Evolutionary conservation across 2,329 filamentous ascomycete genomes (phyloP).

Genomic region (Trichoderma pleuroti): DNA sequence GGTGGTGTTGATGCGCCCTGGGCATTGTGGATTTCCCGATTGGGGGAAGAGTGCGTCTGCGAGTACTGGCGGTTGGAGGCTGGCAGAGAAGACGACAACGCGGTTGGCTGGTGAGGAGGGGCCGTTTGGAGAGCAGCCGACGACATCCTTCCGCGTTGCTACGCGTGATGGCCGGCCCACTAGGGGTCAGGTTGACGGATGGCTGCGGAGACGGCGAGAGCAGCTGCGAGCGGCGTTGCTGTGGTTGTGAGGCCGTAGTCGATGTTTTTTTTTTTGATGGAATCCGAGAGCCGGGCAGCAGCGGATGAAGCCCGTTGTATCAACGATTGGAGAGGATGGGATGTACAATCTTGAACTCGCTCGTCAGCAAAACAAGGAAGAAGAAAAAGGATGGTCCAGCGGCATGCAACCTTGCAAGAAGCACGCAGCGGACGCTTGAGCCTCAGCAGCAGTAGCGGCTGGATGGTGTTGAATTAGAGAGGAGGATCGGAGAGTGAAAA

Average conservation of each 20-base stretch:
- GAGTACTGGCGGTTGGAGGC: conserved; percentile 51
- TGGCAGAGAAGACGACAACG: conserved; percentile 46
- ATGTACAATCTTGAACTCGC: neutral
- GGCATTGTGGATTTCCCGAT: conserved; percentile 56
- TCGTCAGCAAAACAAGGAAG: neutral
- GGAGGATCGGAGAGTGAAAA: neutral
- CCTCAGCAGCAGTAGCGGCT: conserved; percentile 4
- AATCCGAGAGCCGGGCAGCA: neutral
- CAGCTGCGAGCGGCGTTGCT: neutral
- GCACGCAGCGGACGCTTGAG: neutral
- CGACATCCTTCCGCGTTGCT: conserved; percentile 35
- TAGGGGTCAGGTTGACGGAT: neutral
- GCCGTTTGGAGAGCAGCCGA: conserved; percentile 61
- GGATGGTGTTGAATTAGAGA: conserved; percentile 6
- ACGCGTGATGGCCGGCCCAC: conserved; percentile 17
- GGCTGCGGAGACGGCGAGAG: neutral
- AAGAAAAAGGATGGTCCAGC: neutral
- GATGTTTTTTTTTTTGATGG: neutral
- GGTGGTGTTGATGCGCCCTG: conserved; percentile 48
- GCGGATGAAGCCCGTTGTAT: neutral
- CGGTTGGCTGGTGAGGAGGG: conserved; percentile 53
- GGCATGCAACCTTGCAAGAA: conserved; percentile 1
- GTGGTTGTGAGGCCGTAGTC: neutral
- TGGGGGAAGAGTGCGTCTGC: conserved; percentile 49
- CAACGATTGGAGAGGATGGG: neutral